Evolutionary conservation across 2,329 filamentous ascomycete genomes (phyloP), one percentile per base, ranked within the genome.

Genomic region (Coniella vitis): DNA sequence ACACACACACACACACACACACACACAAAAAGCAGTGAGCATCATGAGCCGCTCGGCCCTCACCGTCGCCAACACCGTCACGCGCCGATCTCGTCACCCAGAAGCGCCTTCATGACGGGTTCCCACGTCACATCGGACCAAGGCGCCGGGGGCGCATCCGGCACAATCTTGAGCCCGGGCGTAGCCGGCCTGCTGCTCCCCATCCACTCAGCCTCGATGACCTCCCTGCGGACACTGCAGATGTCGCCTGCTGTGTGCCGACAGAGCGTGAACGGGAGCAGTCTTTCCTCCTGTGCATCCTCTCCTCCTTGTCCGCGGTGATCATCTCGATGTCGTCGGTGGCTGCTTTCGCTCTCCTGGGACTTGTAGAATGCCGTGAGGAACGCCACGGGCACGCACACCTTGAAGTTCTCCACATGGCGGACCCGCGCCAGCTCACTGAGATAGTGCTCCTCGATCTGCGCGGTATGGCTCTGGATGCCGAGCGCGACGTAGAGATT

Each of bases 401-500:
- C 47, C 31, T 51, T 53, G 31, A 53, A 51, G 39, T 51, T 53
- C 4, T 17, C 21, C 22, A 34, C 43, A 20, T 50, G 39, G 22
- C 50, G 22, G 29, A 53, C 44, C 8, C 40, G 10, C 29, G 40
- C 16, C 37, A 52, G 38, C 19, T 22, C 48, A 16, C 32, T 21
- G 19, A 53, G 44, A 44, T 53, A 53, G 19, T 44, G 41, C 19
- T 42, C 51, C 48, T 53, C 51, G 31, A 51, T 36, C 16, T 41
- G 37, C 25, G 34, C 44, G 32, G 37, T 44, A 22, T 40, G 42
- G 34, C 38, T 40, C 25, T 39, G 42, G 39, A 53, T 43, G 7
- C 47, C 44, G 22, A 53, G 47, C 34, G 47, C 51, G 35, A 53
- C 48, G 40, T 53, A 53, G 39, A 53, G 48, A 40, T 53, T 51